Evolutionary conservation across 192 early-diverging fungal species (phyloP), one percentile per base, ranked within the genome.

Genomic region (Coemansia brasiliensis): DNA sequence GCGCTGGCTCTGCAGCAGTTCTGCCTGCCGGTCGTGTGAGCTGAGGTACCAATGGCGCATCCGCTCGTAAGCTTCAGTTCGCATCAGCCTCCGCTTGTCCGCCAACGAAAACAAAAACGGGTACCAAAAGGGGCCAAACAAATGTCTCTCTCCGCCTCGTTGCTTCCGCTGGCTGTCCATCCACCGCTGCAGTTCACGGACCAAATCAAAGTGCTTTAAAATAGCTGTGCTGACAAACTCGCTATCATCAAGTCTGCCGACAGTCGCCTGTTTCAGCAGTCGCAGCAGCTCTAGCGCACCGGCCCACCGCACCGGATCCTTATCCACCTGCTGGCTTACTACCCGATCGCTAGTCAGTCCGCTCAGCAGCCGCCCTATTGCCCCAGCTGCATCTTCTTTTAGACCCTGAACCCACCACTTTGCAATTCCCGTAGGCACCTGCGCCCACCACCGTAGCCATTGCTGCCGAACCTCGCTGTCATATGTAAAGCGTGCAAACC

Each of bases 391-490:
- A 9, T 69, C 66, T 13, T 13, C 39, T 44, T 59, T 24, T 18
- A 80, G 37, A 6, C 59, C 59, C 2, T 5, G n/a, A 8, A 51
- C 29, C 70, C 77, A 80, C 24, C 22, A 45, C 15, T 48, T 58
- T 12, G 48, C 67, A 8, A 74, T 63, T 3, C 13, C 39, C 20
- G 57, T 52, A 2, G 77, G 77, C 18, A 59, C 59, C 3, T 41
- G 17, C 13, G 71, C 66, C 69, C 69, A 80, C 70, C 69, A 80
- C 46, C 16, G 16, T 4, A 63, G 24, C 77, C 77, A 80, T 20
- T 61, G 60, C 20, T 53, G 65, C 38, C 70, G 61, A 52, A 37
- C 51, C 5, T 16, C 22, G 21, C 56, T 63, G 39, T 60, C 64
- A 22, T 49, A 57, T 3, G 54, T 45, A 72, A 71, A 78, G 18